Base-by-base conservation (phyloP, 2,329 filamentous ascomycete species). In the Neopestalotiopsis sp. region DNA sequence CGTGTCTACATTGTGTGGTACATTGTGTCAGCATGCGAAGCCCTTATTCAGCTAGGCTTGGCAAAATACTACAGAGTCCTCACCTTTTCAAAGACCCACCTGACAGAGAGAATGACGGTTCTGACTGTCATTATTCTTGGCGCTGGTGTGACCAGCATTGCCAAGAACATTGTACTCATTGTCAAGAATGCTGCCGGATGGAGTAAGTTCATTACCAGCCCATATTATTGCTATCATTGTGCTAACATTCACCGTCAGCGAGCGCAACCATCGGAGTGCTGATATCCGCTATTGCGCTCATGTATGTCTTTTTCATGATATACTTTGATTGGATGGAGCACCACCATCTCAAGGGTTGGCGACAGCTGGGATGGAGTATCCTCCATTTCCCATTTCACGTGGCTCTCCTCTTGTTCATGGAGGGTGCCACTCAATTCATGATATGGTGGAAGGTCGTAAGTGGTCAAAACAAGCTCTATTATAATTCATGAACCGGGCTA, bases 111-210 rank as follows among this genome's bases (percentile, higher is more conserved):
- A 10, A 86, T 92, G 84, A 86, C 85, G 13, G 81, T 91, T 2
- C 81, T 92, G 67, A 92, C 89, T 0, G 82, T 91, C 62, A 90
- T 92, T 70, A 89, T 92, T 66, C 85, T 91, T 69, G 89, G 90
- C 6, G 89, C 91, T 71, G 89, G 89, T 42, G 86, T 90, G 10
- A 88, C 90, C 45, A 84, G 85, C 12, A 82, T 90, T 14, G 77
- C 78, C 2, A 75, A 79, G 67, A 79, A 81, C 40, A 86, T 90
- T 20, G 84, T 84, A 42, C 84, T 81, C 0, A 80, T 84, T n/a
- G 81, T 82, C 0, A 76, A 83, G 69, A 77, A 74, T 17, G 75
- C 78, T 0, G 74, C 78, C 45, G 73, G 77, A 0, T 84, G 81
- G 82, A 79, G 81, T 82, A 74, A 73, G 78, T 66, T 32, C n/a